These are phyloP conservation scores for Neofusicoccum kwambonambiense DNA, from an alignment of 2,329 filamentous ascomycete genomes.

Conservation along the genomic window DNA sequence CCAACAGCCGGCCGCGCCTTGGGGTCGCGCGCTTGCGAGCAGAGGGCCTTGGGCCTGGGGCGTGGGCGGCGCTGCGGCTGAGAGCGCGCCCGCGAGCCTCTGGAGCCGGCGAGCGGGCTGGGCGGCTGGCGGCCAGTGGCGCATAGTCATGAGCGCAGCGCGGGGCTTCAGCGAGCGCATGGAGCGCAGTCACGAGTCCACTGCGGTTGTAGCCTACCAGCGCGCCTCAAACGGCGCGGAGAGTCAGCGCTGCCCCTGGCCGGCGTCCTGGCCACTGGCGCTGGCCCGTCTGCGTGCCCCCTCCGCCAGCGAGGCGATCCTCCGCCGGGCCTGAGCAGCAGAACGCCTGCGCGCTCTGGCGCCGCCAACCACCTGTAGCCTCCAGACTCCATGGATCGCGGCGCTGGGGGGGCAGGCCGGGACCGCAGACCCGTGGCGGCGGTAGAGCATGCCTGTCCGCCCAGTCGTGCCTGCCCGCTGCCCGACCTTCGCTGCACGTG, in stretches of 20 bases:
- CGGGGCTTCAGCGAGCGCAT: constrained; percentile 9
- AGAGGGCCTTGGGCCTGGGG: background rate
- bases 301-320: constrained; percentile 10
- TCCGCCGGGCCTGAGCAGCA: constrained; percentile 14
- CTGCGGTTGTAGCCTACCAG: background rate
- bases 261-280: background rate
- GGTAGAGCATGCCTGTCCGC: background rate
- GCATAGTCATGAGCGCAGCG: constrained; percentile 12
- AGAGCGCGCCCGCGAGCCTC: background rate
- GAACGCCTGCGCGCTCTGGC: background rate
- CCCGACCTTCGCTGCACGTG: background rate
- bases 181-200: constrained; percentile 4
- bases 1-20: too few relatives aligned
- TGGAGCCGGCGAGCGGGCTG: background rate
- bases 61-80: background rate
- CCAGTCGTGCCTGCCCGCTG: constrained; percentile 5
- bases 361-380: background rate
- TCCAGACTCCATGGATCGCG: background rate
- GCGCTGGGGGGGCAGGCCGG: background rate
- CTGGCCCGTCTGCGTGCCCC: constrained; percentile 8
- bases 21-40: too few relatives aligned
- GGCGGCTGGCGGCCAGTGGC: background rate
- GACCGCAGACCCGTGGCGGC: background rate
- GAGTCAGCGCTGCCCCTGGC: constrained; percentile 5
- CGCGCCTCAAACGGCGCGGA: background rate